phyloP scores from a whole-genome alignment of 2,329 filamentous ascomycete genomes.

The Paramyrothecium roridum region DNA sequence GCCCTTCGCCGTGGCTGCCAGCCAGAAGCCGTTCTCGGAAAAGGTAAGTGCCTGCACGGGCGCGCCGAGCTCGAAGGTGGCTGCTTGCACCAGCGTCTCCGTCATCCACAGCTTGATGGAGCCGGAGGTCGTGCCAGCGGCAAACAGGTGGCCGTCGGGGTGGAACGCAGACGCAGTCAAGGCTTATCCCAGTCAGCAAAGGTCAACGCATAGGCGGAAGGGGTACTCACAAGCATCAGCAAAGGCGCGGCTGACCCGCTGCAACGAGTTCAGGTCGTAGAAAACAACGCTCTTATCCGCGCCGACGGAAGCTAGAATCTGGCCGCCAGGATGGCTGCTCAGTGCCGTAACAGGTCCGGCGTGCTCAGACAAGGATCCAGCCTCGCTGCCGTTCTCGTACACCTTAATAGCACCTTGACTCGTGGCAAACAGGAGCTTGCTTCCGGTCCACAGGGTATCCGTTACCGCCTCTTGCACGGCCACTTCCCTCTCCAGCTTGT shows the following conservation, averaged over 20 bases:
- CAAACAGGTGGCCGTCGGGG: conserved; percentile 92
- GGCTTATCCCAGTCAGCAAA: conserved; percentile 41
- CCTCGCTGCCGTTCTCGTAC: conserved; percentile 68
- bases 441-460: conserved; percentile 59
- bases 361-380: conserved; percentile 73
- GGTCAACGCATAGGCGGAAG: background rate
- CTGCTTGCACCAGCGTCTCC: conserved; percentile 72
- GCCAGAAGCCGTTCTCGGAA: conserved; percentile 96
- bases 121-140: conserved; percentile 74
- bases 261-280: conserved; percentile 71
- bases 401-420: conserved; percentile 77
- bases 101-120: conserved; percentile 88
- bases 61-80: conserved; percentile 66
- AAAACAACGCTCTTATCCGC: conserved; percentile 90
- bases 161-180: conserved; percentile 83
- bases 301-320: conserved; percentile 82
- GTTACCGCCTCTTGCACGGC: conserved; percentile 68
- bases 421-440: conserved; percentile 70
- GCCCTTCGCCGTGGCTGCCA: conserved; percentile 76
- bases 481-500: conserved; percentile 65
- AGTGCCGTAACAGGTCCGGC: conserved; percentile 77
- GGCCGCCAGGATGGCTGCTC: conserved; percentile 77
- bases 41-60: conserved; percentile 77
- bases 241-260: conserved; percentile 74
- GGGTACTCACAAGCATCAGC: conserved; percentile 70